Percentiles rank a stretch among this genome's conserved stretches.
phyloP scores from a whole-genome alignment of 768 basidiomycete species.

The Mycena chlorophos region DNA sequence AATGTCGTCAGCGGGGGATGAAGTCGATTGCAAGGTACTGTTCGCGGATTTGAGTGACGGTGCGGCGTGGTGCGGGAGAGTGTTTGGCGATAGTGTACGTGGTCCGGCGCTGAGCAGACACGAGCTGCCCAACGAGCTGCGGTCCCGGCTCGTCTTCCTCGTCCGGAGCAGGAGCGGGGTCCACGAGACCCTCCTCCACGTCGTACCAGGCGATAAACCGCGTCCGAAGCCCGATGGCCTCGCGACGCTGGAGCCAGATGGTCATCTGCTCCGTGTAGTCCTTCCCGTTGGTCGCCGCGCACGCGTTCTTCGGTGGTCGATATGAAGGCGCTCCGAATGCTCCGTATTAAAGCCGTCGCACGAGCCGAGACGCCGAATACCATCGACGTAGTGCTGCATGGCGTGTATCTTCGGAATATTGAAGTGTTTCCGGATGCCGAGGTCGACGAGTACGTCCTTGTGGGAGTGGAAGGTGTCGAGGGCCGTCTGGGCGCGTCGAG shows the following conservation, averaged over 20 bases:
- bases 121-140: neutral
- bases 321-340: constrained; percentile 36
- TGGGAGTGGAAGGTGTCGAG: constrained; percentile 24
- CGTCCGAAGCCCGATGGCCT: constrained; percentile 11
- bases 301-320: constrained; percentile 37
- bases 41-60: neutral
- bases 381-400: constrained; percentile 27
- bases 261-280: constrained; percentile 37
- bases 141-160: neutral
- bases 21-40: neutral
- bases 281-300: constrained; percentile 23
- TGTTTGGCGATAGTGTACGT: constrained; percentile 7
- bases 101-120: neutral
- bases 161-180: neutral
- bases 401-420: constrained; percentile 37
- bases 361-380: constrained; percentile 26
- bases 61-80: neutral
- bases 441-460: constrained; percentile 26
- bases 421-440: constrained; percentile 26
- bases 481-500: constrained; percentile 19
- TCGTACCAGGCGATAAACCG: neutral
- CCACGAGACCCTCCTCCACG: neutral
- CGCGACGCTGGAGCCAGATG: constrained; percentile 31
- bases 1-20: constrained; percentile 7
- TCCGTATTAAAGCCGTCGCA: constrained; percentile 33